A percentile compares a stretch with the other conserved stretches of the same genome.
Conservation (phyloP, 2,329 filamentous ascomycete genomes). For the Blastomyces gilchristii region DNA sequence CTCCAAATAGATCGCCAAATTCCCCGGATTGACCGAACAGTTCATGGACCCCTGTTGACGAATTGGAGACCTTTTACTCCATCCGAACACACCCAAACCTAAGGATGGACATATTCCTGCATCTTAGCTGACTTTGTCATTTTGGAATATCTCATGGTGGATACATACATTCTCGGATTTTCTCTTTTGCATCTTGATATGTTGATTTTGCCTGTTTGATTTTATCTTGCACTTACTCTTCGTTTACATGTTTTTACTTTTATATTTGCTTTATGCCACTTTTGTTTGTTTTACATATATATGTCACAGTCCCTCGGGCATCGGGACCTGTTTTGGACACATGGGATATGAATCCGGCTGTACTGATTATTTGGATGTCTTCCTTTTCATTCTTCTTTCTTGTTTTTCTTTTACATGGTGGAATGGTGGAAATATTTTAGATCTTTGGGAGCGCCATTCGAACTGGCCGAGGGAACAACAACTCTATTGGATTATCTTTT, state of each 20-base stretch:
- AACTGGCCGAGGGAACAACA: not conserved
- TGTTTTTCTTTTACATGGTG: not conserved
- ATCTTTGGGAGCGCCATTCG: conserved; percentile 3
- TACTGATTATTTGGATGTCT: conserved; percentile 1
- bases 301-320: not conserved
- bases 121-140: not conserved
- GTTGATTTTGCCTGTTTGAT: not conserved
- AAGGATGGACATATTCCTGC: not conserved
- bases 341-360: not conserved
- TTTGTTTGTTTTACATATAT: conserved; percentile 3
- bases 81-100: not conserved
- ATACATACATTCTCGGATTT: not conserved
- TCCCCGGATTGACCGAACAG: not conserved
- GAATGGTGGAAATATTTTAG: conserved; percentile 3
- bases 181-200: not conserved
- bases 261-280: not conserved
- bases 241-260: not conserved
- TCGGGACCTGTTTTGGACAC: conserved; percentile 4
- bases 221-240: not conserved
- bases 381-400: not conserved
- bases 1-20: not conserved
- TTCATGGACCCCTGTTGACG: not conserved
- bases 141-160: not conserved
- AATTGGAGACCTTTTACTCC: not conserved
- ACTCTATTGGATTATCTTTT: not conserved